These are phyloP conservation scores for Linderina pennispora DNA, from an alignment of 192 early-diverging fungal genomes.

Conservation along the genomic window DNA sequence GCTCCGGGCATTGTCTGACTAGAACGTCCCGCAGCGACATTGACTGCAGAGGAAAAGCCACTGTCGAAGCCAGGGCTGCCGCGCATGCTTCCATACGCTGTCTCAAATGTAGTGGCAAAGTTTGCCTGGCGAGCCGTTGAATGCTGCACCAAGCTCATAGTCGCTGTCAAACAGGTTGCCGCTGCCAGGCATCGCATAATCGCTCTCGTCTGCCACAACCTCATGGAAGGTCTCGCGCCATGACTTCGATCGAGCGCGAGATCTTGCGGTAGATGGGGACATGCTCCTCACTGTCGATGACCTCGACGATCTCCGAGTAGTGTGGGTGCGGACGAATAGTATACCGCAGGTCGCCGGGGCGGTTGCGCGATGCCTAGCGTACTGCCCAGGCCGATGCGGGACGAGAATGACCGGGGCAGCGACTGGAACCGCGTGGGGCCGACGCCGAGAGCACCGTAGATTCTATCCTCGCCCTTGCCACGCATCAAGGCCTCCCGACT, in stretches of 20 bases:
- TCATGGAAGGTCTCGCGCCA: slow-evolving; percentile 47
- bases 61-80: background rate
- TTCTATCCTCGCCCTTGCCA: slow-evolving; percentile 23
- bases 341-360: slow-evolving; percentile 32
- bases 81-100: too few species aligned
- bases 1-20: slow-evolving; percentile 1
- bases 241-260: slow-evolving; percentile 32
- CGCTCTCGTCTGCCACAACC: slow-evolving; percentile 23
- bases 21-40: too few species aligned
- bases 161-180: slow-evolving; percentile 16
- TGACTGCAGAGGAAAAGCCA: background rate
- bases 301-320: slow-evolving; percentile 25
- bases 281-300: slow-evolving; percentile 33
- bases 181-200: background rate
- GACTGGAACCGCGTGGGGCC: slow-evolving; percentile 35
- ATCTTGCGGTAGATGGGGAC: slow-evolving; percentile 41
- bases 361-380: slow-evolving; percentile 27
- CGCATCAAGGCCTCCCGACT: slow-evolving; percentile 31
- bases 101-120: too few species aligned
- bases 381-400: slow-evolving; percentile 28
- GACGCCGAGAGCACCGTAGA: slow-evolving; percentile 7
- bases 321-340: slow-evolving; percentile 31
- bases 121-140: slow-evolving; percentile 25
- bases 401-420: slow-evolving; percentile 27
- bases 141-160: slow-evolving; percentile 37